Evolutionary conservation across 2,329 filamentous ascomycete species (phyloP), one percentile per base, ranked within the genome.

Genomic region (Macrophomina tecta): DNA sequence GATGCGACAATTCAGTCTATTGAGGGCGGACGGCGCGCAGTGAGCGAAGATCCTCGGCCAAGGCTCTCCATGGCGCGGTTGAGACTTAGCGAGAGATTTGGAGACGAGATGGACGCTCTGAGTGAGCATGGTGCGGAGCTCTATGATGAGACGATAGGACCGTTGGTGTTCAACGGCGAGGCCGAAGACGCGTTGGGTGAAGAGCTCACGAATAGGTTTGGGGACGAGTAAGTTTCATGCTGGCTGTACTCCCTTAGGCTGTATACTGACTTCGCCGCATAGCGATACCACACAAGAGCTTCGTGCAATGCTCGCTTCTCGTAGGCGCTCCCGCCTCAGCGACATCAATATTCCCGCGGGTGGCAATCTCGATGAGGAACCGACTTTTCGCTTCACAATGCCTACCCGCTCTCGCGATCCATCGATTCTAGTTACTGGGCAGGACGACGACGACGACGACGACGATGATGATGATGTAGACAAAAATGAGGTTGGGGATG

Each of bases 71-170:
- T 79, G 63, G 79, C 76, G 12, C 77, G 74, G 60, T 73, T 76
- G 28, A 74, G 80, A 23, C 73, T 84, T 56, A 86, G 83, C 70
- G 85, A 85, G 67, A 77, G 82, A 66, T 86, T 86, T 70, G 82
- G 77, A 1, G 83, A 83, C 64, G 83, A 84, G 65, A 69, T 82
- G 55, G 82, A 80, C 18, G 77, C 78, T 38, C 68, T 52, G 69
- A 69, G 38, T 42, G 66, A 76, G 77, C 60, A 71, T 28, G 69
- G 66, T n/a, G 82, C 82, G 36, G 73, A 79, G 18, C 73, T 81
- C 30, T 71, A 74, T n/a, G 75, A 74, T 11, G 74, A 73, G 14
- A 79, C 80, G n/a, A 74, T 75, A 45, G 73, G 78, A 30, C 77
- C 79, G 11, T 73, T 79, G 18, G 73, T 81, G 34, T 71, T 75